Base-by-base conservation (phyloP, 768 basidiomycete genomes). In the Arthromyces matolae region DNA sequence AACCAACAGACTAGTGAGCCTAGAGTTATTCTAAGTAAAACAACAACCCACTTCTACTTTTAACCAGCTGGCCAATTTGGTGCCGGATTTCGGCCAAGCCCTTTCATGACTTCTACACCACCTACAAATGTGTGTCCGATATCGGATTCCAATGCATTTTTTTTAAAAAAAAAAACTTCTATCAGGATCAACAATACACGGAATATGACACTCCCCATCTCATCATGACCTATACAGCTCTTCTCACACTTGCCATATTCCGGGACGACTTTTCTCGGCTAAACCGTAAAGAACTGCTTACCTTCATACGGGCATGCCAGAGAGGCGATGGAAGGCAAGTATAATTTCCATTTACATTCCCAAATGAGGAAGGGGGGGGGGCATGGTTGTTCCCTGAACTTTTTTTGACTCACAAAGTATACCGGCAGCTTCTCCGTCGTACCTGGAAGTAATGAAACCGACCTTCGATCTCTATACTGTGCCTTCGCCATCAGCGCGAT, bases 211-310 rank as follows among this genome's bases (percentile, higher is more conserved):
- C 78, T 14, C 88, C 90, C 0, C 87, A 97, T 64, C 71, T 97
- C 13, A 91, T 96, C 45, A 89, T 93, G 78, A 93, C 94, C 7
- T 99, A 98, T 60, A 91, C 93, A 1, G 91, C 93, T 0, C 63
- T 99, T 9, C 68, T 96, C 4, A 78, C 81, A 0, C 83, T 99
- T 9, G 81, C 86, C 0, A 85, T 96, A 52, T 75, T 99, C 20
- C 78, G 88, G n/a, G 95, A 96, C 59, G 83, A 90, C 55, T 86
- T 94, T 57, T 65, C 77, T 27, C 71, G 69, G 45, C 70, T 99
- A 19, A 79, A 97, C 58, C 76, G 84, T 23, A 31, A 66, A 13
- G 90, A 86, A 0, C 67, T 97, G n/a, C 53, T 81, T 12, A 61
- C 57, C 16, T 86, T 95, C 51, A 58, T 99, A 6, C 71, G 71